phyloP scores from a whole-genome alignment of 257 asterid species.

The Avicennia marina region DNA sequence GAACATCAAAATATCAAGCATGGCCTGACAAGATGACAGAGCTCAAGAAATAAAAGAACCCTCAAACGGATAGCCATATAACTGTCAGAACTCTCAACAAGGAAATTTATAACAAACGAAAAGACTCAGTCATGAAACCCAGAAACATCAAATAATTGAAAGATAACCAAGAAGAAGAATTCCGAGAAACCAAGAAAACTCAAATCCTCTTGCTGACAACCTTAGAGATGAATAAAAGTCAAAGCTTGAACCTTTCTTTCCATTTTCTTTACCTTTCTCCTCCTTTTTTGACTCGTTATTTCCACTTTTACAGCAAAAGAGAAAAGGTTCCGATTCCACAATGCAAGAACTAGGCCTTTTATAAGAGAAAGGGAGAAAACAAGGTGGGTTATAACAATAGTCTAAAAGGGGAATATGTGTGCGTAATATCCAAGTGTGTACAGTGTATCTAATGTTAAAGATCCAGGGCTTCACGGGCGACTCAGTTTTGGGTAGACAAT shows the following conservation, averaged over 20 bases:
- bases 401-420: no score
- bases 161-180: not conserved
- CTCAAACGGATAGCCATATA: not conserved
- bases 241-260: slow-evolving; percentile 15
- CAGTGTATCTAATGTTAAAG: no score
- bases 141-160: not conserved
- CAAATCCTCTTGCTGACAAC: slow-evolving; percentile 7
- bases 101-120: not conserved
- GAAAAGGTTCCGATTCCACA: no score
- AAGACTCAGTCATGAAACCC: slow-evolving; percentile 5
- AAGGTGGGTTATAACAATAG: no score
- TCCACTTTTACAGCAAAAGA: slow-evolving; percentile 18
- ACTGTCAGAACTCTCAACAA: no score
- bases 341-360: no score
- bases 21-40: not conserved
- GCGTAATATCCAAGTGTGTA: no score
- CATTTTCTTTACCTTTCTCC: slow-evolving; percentile 12
- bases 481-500: no score
- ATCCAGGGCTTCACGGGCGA: no score
- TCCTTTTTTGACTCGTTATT: slow-evolving; percentile 20
- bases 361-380: no score
- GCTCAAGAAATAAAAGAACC: not conserved
- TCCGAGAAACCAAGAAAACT: slow-evolving; percentile 6
- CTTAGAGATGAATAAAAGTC: not conserved
- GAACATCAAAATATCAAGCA: not conserved